Percentiles rank a stretch among this genome's conserved stretches.
Conservation (phyloP, 2,329 filamentous ascomycete genomes). For the Ophiosphaerella narmari region DNA sequence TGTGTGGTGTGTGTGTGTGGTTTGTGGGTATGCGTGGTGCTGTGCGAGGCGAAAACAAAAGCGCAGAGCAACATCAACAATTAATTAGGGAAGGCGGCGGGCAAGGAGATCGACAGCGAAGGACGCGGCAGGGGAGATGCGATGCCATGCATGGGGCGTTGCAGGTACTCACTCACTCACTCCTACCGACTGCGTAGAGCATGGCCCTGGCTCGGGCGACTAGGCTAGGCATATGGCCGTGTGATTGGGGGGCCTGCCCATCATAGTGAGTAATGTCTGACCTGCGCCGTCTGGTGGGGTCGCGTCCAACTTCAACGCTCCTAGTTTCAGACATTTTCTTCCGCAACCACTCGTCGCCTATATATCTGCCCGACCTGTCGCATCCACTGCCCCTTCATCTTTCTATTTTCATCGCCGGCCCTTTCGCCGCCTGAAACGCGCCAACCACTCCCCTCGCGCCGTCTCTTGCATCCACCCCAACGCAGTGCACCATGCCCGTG, state of each 20-base stretch:
- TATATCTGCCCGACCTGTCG: slow-evolving; percentile 4
- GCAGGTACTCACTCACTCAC: too few species aligned
- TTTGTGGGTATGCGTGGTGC: background rate
- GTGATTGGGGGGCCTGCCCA: too few species aligned
- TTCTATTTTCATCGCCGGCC: slow-evolving; percentile 2
- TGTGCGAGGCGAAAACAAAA: background rate
- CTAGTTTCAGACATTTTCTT: slow-evolving; percentile 16
- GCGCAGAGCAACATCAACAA: too few species aligned
- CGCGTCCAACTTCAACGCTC: background rate
- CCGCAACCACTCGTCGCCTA: slow-evolving; percentile 21
- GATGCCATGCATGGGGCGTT: too few species aligned
- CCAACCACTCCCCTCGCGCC: slow-evolving; percentile 4
- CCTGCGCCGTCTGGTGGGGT: too few species aligned
- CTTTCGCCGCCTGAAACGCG: slow-evolving; percentile 15
- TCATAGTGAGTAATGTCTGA: too few species aligned
- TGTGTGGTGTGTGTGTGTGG: slow-evolving; percentile 1
- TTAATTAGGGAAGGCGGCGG: too few species aligned
- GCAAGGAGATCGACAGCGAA: too few species aligned
- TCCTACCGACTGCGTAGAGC: too few species aligned
- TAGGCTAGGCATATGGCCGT: too few species aligned
- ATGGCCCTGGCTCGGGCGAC: too few species aligned
- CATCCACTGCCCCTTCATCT: slow-evolving; percentile 4
- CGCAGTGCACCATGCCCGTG: slow-evolving; percentile 71
- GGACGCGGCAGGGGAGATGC: too few species aligned
- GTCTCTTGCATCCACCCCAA: background rate